These are phyloP conservation scores for Trichoderma cornu-damae DNA, from an alignment of 2,329 filamentous ascomycete species.

Conservation along the genomic window DNA sequence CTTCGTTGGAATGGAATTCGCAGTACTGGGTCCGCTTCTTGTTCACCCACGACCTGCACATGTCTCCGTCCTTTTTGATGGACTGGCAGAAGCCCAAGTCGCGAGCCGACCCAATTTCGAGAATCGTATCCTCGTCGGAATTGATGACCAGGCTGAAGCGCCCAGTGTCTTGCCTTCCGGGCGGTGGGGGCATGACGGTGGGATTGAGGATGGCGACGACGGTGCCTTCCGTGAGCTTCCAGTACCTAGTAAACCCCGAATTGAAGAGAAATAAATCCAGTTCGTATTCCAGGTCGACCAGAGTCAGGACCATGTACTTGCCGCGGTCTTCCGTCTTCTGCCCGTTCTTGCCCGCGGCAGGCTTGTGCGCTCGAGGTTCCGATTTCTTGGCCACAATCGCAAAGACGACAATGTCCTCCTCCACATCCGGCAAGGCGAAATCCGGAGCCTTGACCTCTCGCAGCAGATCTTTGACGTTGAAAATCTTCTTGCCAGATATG, in stretches of 20 bases:
- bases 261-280: constrained; percentile 90
- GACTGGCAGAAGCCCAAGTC: constrained; percentile 87
- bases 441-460: constrained; percentile 75
- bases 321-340: constrained; percentile 54
- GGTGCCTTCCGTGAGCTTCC: constrained; percentile 89
- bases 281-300: constrained; percentile 87
- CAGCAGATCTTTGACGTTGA: constrained; percentile 74
- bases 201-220: constrained; percentile 91
- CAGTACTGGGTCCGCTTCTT: constrained; percentile 83
- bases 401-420: constrained; percentile 85
- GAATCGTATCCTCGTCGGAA: constrained; percentile 78
- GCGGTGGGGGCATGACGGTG: constrained; percentile 79
- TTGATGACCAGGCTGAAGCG: constrained; percentile 81
- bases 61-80: constrained; percentile 74
- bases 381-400: constrained; percentile 87
- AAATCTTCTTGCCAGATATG: constrained; percentile 69
- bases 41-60: constrained; percentile 82
- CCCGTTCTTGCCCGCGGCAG: constrained; percentile 39
- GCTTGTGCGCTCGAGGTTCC: constrained; percentile 60
- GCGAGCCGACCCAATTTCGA: constrained; percentile 79
- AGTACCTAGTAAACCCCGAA: constrained; percentile 84
- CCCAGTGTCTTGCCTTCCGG: constrained; percentile 68
- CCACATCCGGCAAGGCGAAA: constrained; percentile 74
- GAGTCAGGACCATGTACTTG: constrained; percentile 88
- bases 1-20: constrained; percentile 84